A percentile compares a stretch with the other conserved stretches of the same genome.
Conservation (phyloP, 2,329 filamentous ascomycete genomes). For the Cercospora berteroae region DNA sequence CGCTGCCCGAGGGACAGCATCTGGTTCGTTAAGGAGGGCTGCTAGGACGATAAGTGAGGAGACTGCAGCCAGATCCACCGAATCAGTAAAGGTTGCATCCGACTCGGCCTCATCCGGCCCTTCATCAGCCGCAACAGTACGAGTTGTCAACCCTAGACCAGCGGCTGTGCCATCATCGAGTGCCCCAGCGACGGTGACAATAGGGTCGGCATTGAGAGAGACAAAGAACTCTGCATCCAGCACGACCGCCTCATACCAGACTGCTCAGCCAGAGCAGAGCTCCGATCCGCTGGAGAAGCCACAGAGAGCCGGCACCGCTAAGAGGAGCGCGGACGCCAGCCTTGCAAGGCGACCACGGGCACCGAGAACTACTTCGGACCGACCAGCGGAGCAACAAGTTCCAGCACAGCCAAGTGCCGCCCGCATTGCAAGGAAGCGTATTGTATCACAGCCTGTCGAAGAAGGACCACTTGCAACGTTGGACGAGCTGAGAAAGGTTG, state of each 20-base stretch:
- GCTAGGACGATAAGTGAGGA: constrained; percentile 38
- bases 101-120: constrained; percentile 24
- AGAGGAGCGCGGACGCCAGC: constrained; percentile 38
- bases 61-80: constrained; percentile 29
- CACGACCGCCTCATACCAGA: constrained; percentile 26
- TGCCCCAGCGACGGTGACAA: constrained; percentile 18
- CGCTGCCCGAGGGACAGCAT: constrained; percentile 27
- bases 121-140: constrained; percentile 24
- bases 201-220: constrained; percentile 27
- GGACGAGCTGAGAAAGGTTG: constrained; percentile 34
- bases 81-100: constrained; percentile 27
- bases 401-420: constrained; percentile 20
- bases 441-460: constrained; percentile 25
- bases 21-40: constrained; percentile 31
- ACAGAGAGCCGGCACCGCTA: constrained; percentile 27
- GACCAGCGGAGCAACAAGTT: constrained; percentile 24
- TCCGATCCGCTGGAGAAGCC: constrained; percentile 32
- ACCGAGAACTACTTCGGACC: constrained; percentile 27
- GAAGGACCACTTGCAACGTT: constrained; percentile 34
- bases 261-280: constrained; percentile 26
- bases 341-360: constrained; percentile 38
- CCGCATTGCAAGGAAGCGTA: constrained; percentile 25
- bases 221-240: constrained; percentile 27
- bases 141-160: constrained; percentile 25
- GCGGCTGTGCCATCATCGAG: constrained; percentile 20